A percentile compares a stretch with the other conserved stretches of the same genome.
phyloP scores from a whole-genome alignment of 768 basidiomycete genomes.

The Stropharia rugosoannulata region DNA sequence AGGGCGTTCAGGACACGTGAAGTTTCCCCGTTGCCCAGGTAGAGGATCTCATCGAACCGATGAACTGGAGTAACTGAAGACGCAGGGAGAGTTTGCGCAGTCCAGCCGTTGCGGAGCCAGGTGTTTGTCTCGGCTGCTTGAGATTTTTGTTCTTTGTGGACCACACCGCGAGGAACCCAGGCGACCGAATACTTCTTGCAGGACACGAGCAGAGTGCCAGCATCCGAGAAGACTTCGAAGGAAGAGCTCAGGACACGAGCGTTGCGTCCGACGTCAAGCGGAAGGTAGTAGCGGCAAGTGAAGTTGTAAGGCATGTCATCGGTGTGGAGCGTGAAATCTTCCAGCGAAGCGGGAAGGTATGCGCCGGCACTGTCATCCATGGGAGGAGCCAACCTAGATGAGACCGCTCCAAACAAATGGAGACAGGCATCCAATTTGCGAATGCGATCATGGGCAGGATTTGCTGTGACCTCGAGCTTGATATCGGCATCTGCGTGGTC shows the following conservation, averaged over 20 bases:
- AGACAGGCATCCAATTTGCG: slow-evolving; percentile 34
- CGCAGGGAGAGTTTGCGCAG: slow-evolving; percentile 10
- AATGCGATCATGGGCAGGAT: slow-evolving; percentile 27
- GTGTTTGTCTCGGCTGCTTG: slow-evolving; percentile 1
- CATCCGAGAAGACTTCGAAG: slow-evolving; percentile 29
- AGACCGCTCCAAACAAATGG: slow-evolving; percentile 31
- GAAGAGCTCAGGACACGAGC: slow-evolving; percentile 23
- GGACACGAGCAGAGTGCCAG: slow-evolving; percentile 28
- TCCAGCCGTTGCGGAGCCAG: slow-evolving; percentile 26
- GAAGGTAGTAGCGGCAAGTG: slow-evolving; percentile 32
- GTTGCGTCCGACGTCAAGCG: slow-evolving; percentile 25
- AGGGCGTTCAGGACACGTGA: slow-evolving; percentile 15
- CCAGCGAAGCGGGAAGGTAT: slow-evolving; percentile 31
- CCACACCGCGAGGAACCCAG: slow-evolving; percentile 30
- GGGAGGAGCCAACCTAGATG: slow-evolving; percentile 18
- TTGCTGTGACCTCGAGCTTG: slow-evolving; percentile 17
- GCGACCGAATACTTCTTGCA: slow-evolving; percentile 33
- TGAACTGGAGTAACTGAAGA: slow-evolving; percentile 4
- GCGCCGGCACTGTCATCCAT: slow-evolving; percentile 25
- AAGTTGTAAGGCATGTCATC: slow-evolving; percentile 29
- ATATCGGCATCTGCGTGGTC: slow-evolving; percentile 30
- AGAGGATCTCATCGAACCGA: slow-evolving; percentile 21
- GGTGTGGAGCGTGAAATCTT: slow-evolving; percentile 26
- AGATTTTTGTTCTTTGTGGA: slow-evolving; percentile 21
- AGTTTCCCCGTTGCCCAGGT: slow-evolving; percentile 18